These are phyloP conservation scores for Dactylellina haptotyla DNA, from an alignment of 2,329 filamentous ascomycete species.

Conservation along the genomic window DNA sequence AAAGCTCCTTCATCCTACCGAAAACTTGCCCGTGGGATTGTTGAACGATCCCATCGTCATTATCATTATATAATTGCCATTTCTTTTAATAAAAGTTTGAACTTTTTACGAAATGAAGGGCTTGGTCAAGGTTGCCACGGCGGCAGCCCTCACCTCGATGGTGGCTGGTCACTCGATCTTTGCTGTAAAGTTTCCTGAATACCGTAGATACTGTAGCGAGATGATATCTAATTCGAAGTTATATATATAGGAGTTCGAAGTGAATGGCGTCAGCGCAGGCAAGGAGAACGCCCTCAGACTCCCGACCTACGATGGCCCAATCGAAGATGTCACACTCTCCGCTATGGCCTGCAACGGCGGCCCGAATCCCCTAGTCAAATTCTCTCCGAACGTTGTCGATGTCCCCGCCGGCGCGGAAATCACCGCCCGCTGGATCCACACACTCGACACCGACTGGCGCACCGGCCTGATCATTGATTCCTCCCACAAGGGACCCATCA, in stretches of 20 bases:
- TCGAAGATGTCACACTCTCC: slow-evolving; percentile 58
- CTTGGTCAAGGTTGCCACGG: slow-evolving; percentile 26
- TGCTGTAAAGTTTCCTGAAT: slow-evolving; percentile 21
- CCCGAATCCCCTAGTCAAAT: slow-evolving; percentile 59
- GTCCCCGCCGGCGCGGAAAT: slow-evolving; percentile 66
- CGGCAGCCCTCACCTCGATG: slow-evolving; percentile 33
- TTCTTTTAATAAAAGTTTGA: slow-evolving; percentile 11
- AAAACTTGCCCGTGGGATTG: slow-evolving; percentile 34
- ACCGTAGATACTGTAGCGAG: not conserved
- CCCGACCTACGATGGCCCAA: slow-evolving; percentile 61
- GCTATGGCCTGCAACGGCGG: slow-evolving; percentile 64
- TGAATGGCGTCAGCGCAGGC: slow-evolving; percentile 51
- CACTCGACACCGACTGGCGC: slow-evolving; percentile 63
- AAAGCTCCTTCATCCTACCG: slow-evolving; percentile 40
- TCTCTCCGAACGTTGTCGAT: slow-evolving; percentile 62
- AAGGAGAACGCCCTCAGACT: slow-evolving; percentile 46
- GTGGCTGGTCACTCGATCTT: slow-evolving; percentile 50
- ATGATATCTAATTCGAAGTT: not conserved
- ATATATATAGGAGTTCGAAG: slow-evolving; percentile 46
- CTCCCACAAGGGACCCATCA: slow-evolving; percentile 67
- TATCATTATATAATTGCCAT: slow-evolving; percentile 9
- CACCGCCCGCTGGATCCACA: slow-evolving; percentile 67
- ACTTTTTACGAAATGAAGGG: slow-evolving; percentile 32
- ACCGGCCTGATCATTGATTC: slow-evolving; percentile 64
- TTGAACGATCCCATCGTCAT: slow-evolving; percentile 17